Percentiles rank a stretch among this genome's conserved stretches.
These are phyloP conservation scores for Petrea volubilis DNA, from an alignment of 257 asterid species.

Conservation along the genomic window DNA sequence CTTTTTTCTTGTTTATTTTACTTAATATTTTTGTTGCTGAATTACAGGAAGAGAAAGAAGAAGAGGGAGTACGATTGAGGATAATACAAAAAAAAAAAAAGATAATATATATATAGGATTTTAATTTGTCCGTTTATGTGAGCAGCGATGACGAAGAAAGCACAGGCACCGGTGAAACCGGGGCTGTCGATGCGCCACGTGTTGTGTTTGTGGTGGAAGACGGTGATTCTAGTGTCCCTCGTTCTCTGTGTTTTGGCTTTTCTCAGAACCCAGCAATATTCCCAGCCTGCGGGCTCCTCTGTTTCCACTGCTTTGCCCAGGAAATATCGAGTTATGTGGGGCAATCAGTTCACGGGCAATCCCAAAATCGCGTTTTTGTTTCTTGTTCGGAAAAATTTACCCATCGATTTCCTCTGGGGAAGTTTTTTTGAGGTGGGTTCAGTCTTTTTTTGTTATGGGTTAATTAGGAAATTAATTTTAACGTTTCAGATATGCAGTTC, in stretches of 20 bases:
- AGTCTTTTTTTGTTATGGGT: neutral
- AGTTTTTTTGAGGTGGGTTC: conserved; percentile 78
- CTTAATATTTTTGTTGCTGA: neutral
- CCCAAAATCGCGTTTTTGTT: conserved; percentile 84
- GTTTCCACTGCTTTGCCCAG: conserved; percentile 31
- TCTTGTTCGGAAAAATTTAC: conserved; percentile 66
- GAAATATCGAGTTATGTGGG: conserved; percentile 42
- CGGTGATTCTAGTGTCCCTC: conserved; percentile 51
- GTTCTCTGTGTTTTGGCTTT: conserved; percentile 58
- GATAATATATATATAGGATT: neutral
- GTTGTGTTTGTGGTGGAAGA: conserved; percentile 72
- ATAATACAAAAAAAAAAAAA: no score
- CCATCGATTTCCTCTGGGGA: conserved; percentile 94
- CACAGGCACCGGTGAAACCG: conserved; percentile 41
- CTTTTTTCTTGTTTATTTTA: conserved; percentile 1
- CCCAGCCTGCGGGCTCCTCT: conserved; percentile 36
- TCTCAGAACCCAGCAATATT: conserved; percentile 63
- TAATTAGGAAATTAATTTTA: neutral
- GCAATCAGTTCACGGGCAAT: conserved; percentile 47
- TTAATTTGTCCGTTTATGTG: conserved; percentile 9
- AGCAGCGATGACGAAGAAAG: conserved; percentile 43
- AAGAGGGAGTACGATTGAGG: conserved; percentile 33
- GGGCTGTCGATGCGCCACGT: conserved; percentile 49
- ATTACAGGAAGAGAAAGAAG: conserved; percentile 45
- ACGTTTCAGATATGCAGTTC: neutral